These are phyloP conservation scores for Penicillium aurantiogriseum DNA, from an alignment of 2,329 filamentous ascomycete species.

Conservation along the genomic window DNA sequence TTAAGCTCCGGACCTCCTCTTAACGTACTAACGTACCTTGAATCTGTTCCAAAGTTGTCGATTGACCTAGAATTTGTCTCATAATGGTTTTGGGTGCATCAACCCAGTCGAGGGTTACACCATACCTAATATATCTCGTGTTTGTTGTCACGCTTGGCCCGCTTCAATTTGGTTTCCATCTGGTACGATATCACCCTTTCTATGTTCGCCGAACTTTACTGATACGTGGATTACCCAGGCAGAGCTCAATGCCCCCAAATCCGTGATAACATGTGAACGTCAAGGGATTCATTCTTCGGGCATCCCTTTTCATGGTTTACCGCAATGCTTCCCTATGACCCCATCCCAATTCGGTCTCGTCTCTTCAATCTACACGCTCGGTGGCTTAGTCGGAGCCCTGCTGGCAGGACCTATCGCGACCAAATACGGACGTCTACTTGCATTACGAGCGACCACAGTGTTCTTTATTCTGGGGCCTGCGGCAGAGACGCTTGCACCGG, in stretches of 20 bases:
- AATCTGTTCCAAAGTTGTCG: neutral
- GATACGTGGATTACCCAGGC: conserved; percentile 54
- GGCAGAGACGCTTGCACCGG: conserved; percentile 69
- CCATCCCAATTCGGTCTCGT: conserved; percentile 78
- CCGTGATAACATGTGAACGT: conserved; percentile 83
- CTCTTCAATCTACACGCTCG: conserved; percentile 86
- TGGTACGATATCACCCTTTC: conserved; percentile 57
- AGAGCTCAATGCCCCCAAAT: conserved; percentile 91
- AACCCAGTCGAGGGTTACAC: conserved; percentile 53
- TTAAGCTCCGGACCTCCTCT: neutral
- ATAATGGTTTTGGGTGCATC: conserved; percentile 25
- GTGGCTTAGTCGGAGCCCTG: conserved; percentile 81
- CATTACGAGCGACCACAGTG: conserved; percentile 74
- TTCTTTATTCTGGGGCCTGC: conserved; percentile 75
- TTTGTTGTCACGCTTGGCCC: conserved; percentile 78
- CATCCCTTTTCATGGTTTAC: conserved; percentile 22
- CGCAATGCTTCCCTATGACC: conserved; percentile 86
- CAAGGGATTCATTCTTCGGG: conserved; percentile 47
- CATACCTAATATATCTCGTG: conserved; percentile 75
- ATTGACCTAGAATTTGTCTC: neutral
- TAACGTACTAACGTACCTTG: neutral
- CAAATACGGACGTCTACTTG: conserved; percentile 68
- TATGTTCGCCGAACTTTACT: neutral
- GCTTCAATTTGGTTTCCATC: conserved; percentile 89
- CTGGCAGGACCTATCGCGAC: conserved; percentile 76